Base-by-base conservation (phyloP, 1,139 yeast species). In the Geotrichum macrosporum region DNA sequence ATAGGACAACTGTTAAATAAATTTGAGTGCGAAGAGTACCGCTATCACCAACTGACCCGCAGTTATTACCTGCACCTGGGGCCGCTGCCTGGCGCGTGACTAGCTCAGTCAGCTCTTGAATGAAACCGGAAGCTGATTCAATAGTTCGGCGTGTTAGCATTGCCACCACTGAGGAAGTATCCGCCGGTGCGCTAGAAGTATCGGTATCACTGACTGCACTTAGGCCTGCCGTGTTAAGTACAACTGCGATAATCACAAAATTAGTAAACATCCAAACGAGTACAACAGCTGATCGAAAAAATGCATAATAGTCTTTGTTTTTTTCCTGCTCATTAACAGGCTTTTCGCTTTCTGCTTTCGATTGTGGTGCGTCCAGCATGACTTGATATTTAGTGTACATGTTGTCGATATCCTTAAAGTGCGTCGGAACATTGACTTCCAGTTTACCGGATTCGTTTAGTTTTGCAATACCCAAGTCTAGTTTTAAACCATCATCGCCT, bases 261-360 rank as follows among this genome's bases (percentile, higher is more conserved):
- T 84, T 84, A 47, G 85, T 73, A 49, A 83, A 69, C 76, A 84
- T 80, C 94, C 94, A 84, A 4, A 75, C 62, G 48, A 84, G 69
- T n/a, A 84, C 94, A 3, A 88, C 85, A 72, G 80, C 74, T 5
- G 94, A 81, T 55, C 94, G 71, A 58, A 84, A 75, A 56, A 81
- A 75, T 0, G 94, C 94, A 63, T 81, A 84, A 65, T 83, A 84
- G 64, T 81, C 87, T 49, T 75, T 64, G 38, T 63, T 57, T 46
- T 48, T 20, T 26, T 30, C 35, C 31, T 16, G 19, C n/a, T 21
- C 35, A 30, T 13, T 13, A 6, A 26, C 30, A 24, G 21, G 53
- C 32, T 36, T 36, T 8, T 22, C 40, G 2, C 16, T 51, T 15
- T 55, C 53, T 34, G 58, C 65, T 29, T 55, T 54, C 30, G 58